These are phyloP conservation scores for Darksidea phi DNA, from an alignment of 495 filamentous ascomycete genomes.

Conservation along the genomic window DNA sequence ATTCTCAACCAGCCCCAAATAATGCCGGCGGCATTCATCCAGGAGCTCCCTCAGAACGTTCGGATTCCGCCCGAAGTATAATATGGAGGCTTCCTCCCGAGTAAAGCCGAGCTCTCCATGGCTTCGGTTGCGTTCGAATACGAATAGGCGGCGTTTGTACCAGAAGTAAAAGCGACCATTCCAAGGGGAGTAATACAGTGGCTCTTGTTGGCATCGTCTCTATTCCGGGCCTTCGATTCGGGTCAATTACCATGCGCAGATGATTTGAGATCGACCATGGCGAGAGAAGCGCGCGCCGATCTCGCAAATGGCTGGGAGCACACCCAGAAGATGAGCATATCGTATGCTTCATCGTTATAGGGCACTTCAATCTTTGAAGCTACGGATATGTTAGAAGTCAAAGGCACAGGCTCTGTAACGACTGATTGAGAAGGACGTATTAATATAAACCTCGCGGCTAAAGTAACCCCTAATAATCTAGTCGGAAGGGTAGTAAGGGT, in stretches of 20 bases:
- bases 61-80: slow-evolving; percentile 9
- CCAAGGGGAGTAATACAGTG: slow-evolving; percentile 17
- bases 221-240: slow-evolving; percentile 17
- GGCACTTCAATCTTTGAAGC: not conserved
- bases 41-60: slow-evolving; percentile 8
- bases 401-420: too few species aligned
- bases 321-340: slow-evolving; percentile 21
- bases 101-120: slow-evolving; percentile 7
- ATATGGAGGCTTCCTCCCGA: slow-evolving; percentile 10
- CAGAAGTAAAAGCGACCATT: slow-evolving; percentile 21
- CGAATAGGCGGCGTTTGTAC: slow-evolving; percentile 16
- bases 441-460: too few species aligned
- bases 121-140: slow-evolving; percentile 10
- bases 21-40: slow-evolving; percentile 7
- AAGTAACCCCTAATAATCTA: too few species aligned
- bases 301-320: slow-evolving; percentile 15
- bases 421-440: too few species aligned
- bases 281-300: slow-evolving; percentile 20
- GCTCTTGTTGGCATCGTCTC: too few species aligned
- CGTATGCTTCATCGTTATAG: slow-evolving; percentile 14
- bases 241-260: slow-evolving; percentile 18
- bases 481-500: too few species aligned
- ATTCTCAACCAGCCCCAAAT: slow-evolving; percentile 13
- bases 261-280: slow-evolving; percentile 19
- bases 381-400: too few species aligned